Evolutionary conservation across 495 filamentous ascomycete species (phyloP).

Genomic region (Podospora conica): DNA sequence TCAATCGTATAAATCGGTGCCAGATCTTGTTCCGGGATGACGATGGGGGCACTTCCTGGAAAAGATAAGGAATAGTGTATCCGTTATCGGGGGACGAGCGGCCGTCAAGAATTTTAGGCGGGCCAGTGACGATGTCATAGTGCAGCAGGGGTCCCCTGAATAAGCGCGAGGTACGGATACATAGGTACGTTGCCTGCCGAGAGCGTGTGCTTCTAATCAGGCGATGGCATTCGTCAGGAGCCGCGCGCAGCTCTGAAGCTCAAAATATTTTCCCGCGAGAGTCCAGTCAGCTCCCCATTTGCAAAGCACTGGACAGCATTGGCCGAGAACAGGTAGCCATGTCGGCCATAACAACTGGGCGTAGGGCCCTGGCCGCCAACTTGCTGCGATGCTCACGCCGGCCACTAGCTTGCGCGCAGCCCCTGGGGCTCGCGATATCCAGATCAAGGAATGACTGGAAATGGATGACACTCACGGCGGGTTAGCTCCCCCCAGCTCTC

Average conservation of each 20-base stretch:
- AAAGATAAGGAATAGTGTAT: slow-evolving; percentile 8
- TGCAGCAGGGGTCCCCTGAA: slow-evolving; percentile 12
- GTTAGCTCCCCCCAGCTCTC: neutral
- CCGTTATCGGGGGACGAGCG: slow-evolving; percentile 10
- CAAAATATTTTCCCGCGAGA: slow-evolving; percentile 5
- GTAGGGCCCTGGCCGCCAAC: neutral
- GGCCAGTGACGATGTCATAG: slow-evolving; percentile 21
- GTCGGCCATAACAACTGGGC: neutral
- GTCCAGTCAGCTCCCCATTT: neutral
- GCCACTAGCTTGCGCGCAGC: neutral
- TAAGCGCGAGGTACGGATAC: neutral
- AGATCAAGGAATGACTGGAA: neutral
- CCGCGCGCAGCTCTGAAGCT: neutral
- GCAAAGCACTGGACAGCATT: neutral
- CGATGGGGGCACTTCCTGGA: neutral
- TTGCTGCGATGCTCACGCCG: neutral
- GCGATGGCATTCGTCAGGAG: neutral
- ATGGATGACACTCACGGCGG: neutral
- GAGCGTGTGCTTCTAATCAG: neutral
- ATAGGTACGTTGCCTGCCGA: neutral
- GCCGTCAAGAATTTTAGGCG: neutral
- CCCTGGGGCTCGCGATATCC: neutral
- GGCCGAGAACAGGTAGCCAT: too few relatives aligned
- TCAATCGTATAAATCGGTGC: neutral
- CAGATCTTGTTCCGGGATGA: neutral